phyloP scores from a whole-genome alignment of 345 rosid genomes.

The Citrus trifoliata region DNA sequence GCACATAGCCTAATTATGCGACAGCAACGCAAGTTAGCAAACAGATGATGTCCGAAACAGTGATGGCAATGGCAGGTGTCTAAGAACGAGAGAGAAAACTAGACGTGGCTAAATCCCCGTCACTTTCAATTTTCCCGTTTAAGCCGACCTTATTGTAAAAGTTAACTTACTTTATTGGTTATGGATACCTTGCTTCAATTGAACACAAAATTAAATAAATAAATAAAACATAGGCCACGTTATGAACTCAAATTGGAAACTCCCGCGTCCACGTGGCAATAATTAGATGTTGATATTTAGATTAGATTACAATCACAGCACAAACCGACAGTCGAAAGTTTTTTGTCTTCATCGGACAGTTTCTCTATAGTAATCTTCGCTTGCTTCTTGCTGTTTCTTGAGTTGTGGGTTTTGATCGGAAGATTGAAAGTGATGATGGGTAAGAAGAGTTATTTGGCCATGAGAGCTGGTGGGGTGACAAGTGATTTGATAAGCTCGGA shows the following conservation, averaged over 20 bases:
- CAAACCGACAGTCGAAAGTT: neutral
- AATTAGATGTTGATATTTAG: no score
- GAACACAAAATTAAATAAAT: neutral
- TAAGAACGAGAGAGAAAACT: no score
- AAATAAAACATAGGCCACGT: neutral
- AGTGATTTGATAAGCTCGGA: conserved; percentile 29
- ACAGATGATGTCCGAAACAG: neutral
- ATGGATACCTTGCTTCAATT: no score
- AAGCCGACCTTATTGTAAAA: no score
- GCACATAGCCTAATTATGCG: no score
- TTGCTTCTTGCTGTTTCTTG: neutral
- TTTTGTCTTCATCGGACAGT: neutral
- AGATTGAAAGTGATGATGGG: conserved; percentile 10
- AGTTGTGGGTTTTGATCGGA: neutral
- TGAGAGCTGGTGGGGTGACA: conserved; percentile 20
- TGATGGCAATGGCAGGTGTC: neutral
- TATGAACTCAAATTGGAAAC: neutral
- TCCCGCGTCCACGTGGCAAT: neutral
- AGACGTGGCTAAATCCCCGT: no score
- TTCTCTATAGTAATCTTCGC: neutral
- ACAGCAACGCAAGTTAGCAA: neutral
- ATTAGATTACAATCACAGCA: neutral
- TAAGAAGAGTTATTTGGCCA: conserved; percentile 19
- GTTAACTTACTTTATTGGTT: no score
- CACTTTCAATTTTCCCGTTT: no score